phyloP scores from a whole-genome alignment of 805 yeast genomes.

The Sungouiozyma ichnusensis region DNA sequence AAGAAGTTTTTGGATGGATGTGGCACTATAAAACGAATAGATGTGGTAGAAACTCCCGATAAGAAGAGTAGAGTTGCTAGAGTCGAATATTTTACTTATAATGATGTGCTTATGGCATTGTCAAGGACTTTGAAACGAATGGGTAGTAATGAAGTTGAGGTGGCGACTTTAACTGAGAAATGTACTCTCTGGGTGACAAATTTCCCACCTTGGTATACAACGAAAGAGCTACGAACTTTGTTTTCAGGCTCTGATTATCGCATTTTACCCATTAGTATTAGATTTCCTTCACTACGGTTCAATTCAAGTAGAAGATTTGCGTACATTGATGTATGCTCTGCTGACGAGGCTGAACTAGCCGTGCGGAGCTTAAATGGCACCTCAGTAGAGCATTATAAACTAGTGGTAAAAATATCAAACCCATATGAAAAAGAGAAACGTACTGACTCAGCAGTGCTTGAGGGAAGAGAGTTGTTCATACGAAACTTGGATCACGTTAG shows the following conservation, averaged over 20 bases:
- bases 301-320: constrained; percentile 58
- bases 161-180: constrained; percentile 35
- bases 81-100: constrained; percentile 45
- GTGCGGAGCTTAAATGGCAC: constrained; percentile 33
- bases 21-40: constrained; percentile 40
- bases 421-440: constrained; percentile 37
- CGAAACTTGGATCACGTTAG: constrained; percentile 40
- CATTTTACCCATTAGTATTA: constrained; percentile 33
- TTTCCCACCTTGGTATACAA: constrained; percentile 47
- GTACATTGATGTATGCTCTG: constrained; percentile 46
- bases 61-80: constrained; percentile 32
- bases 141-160: constrained; percentile 34
- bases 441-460: constrained; percentile 35
- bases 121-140: constrained; percentile 46
- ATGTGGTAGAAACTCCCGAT: constrained; percentile 14
- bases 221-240: constrained; percentile 29
- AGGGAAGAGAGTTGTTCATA: constrained; percentile 48
- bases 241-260: constrained; percentile 33
- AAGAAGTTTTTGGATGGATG: constrained; percentile 45
- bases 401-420: constrained; percentile 54
- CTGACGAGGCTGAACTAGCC: constrained; percentile 38
- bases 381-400: constrained; percentile 28
- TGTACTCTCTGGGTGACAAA: constrained; percentile 62
- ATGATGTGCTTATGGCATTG: constrained; percentile 45
- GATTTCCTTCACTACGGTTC: constrained; percentile 54